Evolutionary conservation across 2,329 filamentous ascomycete genomes (phyloP).

Genomic region (Clarireedia homoeocarpa): DNA sequence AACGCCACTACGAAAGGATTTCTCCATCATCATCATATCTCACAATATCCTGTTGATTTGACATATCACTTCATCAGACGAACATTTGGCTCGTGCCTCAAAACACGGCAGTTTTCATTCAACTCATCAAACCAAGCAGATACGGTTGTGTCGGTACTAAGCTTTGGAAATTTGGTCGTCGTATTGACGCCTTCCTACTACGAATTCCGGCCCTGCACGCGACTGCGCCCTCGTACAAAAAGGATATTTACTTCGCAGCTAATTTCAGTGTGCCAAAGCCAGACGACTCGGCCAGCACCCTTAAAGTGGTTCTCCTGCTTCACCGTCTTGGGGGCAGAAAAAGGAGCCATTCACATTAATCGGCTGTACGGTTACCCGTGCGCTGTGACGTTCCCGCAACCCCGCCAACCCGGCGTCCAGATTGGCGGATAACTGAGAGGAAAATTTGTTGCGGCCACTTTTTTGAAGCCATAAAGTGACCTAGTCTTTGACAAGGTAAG

Average conservation of each 20-base stretch:
- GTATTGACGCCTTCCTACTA: not conserved
- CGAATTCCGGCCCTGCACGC: not conserved
- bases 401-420: conserved; percentile 20
- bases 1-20: conserved; percentile 2
- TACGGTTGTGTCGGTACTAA: not conserved
- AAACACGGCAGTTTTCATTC: conserved; percentile 21
- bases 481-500: conserved; percentile 15
- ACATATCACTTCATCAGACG: conserved; percentile 22
- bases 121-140: conserved; percentile 10
- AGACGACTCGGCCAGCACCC: not conserved
- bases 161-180: not conserved
- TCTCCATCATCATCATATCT: not conserved
- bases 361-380: conserved; percentile 24
- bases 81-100: conserved; percentile 28
- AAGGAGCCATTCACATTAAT: conserved; percentile 14
- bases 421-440: conserved; percentile 23
- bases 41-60: conserved; percentile 5
- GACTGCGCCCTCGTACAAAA: not conserved
- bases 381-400: conserved; percentile 20
- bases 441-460: conserved; percentile 9
- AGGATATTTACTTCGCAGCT: not conserved
- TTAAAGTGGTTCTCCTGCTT: not conserved
- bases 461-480: conserved; percentile 3
- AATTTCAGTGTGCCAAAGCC: too few species aligned
- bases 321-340: conserved; percentile 2